Conservation (phyloP, 768 basidiomycete species). For the Galerina marginata region DNA sequence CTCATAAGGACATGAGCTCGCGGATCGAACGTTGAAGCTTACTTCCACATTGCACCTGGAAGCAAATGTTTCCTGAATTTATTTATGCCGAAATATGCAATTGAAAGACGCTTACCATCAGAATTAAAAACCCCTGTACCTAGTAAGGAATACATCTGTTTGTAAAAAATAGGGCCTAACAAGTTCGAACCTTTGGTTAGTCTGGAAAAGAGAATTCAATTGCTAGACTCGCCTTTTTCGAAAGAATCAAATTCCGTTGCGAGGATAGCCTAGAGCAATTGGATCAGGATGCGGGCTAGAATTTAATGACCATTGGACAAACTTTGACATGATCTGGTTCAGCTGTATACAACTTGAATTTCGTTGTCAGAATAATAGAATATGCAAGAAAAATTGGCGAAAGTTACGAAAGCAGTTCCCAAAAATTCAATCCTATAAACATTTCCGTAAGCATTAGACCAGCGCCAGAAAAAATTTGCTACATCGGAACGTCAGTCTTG, state of each 20-base stretch:
- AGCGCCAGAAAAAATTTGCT: no score
- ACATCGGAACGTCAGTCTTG: no score
- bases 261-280: conserved; percentile 42
- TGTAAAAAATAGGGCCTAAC: conserved; percentile 30
- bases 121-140: conserved; percentile 67
- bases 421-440: no score
- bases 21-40: conserved; percentile 14
- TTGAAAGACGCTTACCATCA: conserved; percentile 45
- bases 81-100: background rate
- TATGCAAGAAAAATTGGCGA: no score
- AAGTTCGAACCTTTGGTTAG: background rate
- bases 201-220: background rate
- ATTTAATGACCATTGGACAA: background rate
- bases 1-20: background rate
- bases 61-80: background rate
- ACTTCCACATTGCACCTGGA: conserved; percentile 72
- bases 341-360: conserved; percentile 39
- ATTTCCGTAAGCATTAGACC: no score
- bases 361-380: no score
- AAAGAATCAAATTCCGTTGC: conserved; percentile 55
- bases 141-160: conserved; percentile 43
- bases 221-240: conserved; percentile 41
- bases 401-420: no score
- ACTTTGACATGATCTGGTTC: conserved; percentile 56
- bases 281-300: background rate